These are phyloP conservation scores for Hypoxylon sp. DNA, from an alignment of 2,329 filamentous ascomycete species.

Conservation along the genomic window DNA sequence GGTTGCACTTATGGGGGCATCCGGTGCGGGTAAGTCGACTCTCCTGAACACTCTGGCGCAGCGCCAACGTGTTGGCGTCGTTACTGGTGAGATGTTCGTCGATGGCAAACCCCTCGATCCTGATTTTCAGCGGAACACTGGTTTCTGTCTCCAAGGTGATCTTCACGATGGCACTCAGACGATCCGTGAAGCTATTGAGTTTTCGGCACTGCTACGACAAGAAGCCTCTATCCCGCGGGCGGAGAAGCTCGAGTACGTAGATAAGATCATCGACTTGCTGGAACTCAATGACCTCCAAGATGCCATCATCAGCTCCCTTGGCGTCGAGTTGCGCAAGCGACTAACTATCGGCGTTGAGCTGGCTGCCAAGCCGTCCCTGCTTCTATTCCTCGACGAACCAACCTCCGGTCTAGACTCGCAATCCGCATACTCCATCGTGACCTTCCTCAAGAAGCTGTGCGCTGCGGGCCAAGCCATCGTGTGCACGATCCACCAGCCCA, in stretches of 20 bases:
- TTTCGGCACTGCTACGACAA: constrained; percentile 85
- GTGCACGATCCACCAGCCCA: constrained; percentile 80
- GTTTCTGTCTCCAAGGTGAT: constrained; percentile 79
- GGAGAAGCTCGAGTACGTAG: constrained; percentile 90
- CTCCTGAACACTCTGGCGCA: constrained; percentile 81
- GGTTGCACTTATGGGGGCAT: constrained; percentile 84
- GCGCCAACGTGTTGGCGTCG: constrained; percentile 73
- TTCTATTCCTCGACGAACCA: constrained; percentile 79
- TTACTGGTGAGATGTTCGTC: constrained; percentile 77
- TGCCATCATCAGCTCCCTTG: constrained; percentile 72
- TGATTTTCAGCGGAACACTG: constrained; percentile 76
- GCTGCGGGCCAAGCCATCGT: constrained; percentile 76
- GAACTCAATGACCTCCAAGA: constrained; percentile 77
- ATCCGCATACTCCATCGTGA: constrained; percentile 74
- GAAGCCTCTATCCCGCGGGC: constrained; percentile 75
- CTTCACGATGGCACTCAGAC: constrained; percentile 78
- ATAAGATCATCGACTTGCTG: constrained; percentile 89
- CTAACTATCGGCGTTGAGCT: constrained; percentile 80
- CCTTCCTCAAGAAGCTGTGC: constrained; percentile 75
- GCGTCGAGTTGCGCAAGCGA: constrained; percentile 77
- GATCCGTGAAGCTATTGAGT: constrained; percentile 86
- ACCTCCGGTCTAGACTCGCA: constrained; percentile 78
- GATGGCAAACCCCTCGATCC: constrained; percentile 71
- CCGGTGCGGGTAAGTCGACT: constrained; percentile 86
- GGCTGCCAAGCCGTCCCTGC: constrained; percentile 73